A percentile compares a stretch with the other conserved stretches of the same genome.
phyloP scores from a whole-genome alignment of 2,329 filamentous ascomycete genomes.

The Lasiodiplodia sp. region DNA sequence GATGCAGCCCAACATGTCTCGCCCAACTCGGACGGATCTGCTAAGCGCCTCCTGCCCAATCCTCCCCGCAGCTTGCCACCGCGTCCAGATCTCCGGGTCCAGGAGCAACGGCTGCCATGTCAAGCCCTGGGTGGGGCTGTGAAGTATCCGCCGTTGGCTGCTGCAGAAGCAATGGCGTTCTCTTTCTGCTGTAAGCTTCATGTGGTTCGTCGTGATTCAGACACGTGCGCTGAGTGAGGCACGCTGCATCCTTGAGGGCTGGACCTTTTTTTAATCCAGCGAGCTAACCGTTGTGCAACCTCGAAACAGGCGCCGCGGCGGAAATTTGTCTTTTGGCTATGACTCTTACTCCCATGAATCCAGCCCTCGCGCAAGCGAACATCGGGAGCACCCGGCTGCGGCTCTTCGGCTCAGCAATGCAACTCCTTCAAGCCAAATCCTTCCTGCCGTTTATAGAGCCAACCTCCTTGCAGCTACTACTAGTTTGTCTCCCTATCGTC shows the following conservation, averaged over 20 bases:
- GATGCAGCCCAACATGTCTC: conserved; percentile 28
- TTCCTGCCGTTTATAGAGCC: too few relatives aligned
- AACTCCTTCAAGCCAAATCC: not conserved
- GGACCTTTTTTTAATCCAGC: conserved; percentile 9
- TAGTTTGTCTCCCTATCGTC: not conserved
- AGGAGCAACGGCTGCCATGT: not conserved
- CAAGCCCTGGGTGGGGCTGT: not conserved
- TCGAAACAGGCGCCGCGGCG: conserved; percentile 2
- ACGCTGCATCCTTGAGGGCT: conserved; percentile 10
- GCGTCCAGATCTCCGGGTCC: conserved; percentile 13
- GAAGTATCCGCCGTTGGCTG: not conserved
- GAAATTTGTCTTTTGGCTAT: not conserved
- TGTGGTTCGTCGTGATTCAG: conserved; percentile 18
- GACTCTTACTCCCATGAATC: conserved; percentile 7
- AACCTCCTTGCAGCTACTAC: not conserved
- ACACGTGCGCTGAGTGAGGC: conserved; percentile 23
- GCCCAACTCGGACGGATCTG: conserved; percentile 10
- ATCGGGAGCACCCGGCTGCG: conserved; percentile 3
- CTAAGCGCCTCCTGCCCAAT: conserved; percentile 23
- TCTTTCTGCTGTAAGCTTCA: not conserved
- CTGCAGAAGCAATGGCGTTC: not conserved
- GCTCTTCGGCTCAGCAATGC: not conserved
- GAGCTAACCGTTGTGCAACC: conserved; percentile 1
- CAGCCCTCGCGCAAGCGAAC: not conserved
- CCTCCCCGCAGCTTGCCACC: conserved; percentile 7